Conservation (phyloP, 805 yeast genomes). For the Teunomyces barrocoloradensis region DNA sequence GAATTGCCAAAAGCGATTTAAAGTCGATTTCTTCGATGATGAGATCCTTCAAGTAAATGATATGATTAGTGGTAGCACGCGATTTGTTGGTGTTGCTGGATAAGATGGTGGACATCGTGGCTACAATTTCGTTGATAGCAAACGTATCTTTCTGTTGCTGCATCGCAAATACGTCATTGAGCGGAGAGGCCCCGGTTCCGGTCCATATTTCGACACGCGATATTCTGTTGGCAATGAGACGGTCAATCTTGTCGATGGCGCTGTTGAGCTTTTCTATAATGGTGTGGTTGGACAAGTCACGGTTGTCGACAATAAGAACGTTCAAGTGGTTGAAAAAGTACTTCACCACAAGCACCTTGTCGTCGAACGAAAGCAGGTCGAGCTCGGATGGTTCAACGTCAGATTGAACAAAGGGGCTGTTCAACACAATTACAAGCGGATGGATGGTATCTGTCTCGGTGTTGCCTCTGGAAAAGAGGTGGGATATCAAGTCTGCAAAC, state of each 20-base stretch:
- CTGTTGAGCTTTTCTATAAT: conserved; percentile 15
- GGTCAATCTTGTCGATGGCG: conserved; percentile 20
- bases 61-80: conserved; percentile 16
- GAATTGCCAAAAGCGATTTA: conserved; percentile 22
- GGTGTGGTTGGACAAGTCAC: conserved; percentile 8
- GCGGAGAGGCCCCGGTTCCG: conserved; percentile 28
- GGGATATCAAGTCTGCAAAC: conserved; percentile 17
- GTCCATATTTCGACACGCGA: conserved; percentile 44
- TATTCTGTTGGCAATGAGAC: conserved; percentile 29
- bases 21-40: conserved; percentile 32
- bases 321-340: conserved; percentile 40
- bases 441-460: conserved; percentile 32
- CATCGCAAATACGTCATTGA: conserved; percentile 17
- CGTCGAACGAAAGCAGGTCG: conserved; percentile 25
- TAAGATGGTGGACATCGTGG: conserved; percentile 37
- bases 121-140: conserved; percentile 13
- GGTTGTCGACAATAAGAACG: conserved; percentile 22
- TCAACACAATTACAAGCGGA: conserved; percentile 30
- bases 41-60: conserved; percentile 22
- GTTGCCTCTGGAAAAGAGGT: conserved; percentile 31
- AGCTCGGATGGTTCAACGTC: conserved; percentile 9
- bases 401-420: neutral
- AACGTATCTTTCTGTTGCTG: neutral
- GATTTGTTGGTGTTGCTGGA: conserved; percentile 25
- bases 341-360: conserved; percentile 29